Conservation (phyloP, 2,329 filamentous ascomycete species). For the Claviceps pusilla region DNA sequence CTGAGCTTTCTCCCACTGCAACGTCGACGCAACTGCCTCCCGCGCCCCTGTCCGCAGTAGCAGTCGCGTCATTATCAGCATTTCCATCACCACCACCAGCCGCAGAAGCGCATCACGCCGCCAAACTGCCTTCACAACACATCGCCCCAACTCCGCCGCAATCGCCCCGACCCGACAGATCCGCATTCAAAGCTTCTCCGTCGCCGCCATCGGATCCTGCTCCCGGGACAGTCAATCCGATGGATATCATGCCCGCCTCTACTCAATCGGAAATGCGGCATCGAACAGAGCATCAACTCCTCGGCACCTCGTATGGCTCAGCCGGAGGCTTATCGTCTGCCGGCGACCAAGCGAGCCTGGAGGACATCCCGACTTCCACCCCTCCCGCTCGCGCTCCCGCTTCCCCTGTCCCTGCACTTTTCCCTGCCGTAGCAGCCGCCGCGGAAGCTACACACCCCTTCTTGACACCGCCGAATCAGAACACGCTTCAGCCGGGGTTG, state of each 20-base stretch:
- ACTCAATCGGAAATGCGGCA: constrained; percentile 24
- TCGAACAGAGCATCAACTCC: constrained; percentile 22
- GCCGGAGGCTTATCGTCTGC: constrained; percentile 7
- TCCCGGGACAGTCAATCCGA: constrained; percentile 36
- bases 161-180: neutral
- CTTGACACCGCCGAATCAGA: constrained; percentile 12
- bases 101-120: neutral
- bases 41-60: too few relatives aligned
- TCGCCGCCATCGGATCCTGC: constrained; percentile 21
- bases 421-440: constrained; percentile 5
- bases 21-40: too few relatives aligned
- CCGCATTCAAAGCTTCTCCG: constrained; percentile 11
- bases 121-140: neutral
- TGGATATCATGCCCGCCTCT: constrained; percentile 35
- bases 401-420: constrained; percentile 8
- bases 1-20: too few relatives aligned
- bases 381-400: too few relatives aligned
- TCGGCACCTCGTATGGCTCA: constrained; percentile 14
- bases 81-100: too few relatives aligned
- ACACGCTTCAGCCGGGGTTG: constrained; percentile 2
- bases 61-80: too few relatives aligned
- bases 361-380: constrained; percentile 3
- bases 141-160: constrained; percentile 1
- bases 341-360: neutral
- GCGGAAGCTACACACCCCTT: constrained; percentile 13